phyloP scores from a whole-genome alignment of 768 basidiomycete genomes.

The Leccinum broughii region DNA sequence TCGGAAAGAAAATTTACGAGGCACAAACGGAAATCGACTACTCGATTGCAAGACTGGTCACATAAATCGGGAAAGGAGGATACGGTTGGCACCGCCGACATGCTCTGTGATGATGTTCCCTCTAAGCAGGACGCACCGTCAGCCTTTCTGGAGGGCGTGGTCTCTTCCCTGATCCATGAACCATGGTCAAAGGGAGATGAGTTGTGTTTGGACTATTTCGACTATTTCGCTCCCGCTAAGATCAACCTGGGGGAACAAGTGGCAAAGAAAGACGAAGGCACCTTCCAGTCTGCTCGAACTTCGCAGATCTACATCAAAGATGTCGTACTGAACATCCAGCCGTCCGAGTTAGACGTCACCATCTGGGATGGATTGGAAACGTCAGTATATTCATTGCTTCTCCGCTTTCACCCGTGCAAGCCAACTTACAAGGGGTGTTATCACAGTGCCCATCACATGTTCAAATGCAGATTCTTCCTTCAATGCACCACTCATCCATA shows the following conservation, averaged over 20 bases:
- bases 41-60: too few species aligned
- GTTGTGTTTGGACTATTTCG: too few species aligned
- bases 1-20: too few species aligned
- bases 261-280: not conserved
- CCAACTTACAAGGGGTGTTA: not conserved
- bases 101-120: too few species aligned
- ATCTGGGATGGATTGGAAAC: constrained; percentile 26
- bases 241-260: not conserved
- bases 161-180: too few species aligned
- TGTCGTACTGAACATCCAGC: constrained; percentile 15
- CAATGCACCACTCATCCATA: constrained; percentile 18
- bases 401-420: not conserved
- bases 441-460: constrained; percentile 19
- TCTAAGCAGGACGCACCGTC: too few species aligned
- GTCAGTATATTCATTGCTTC: constrained; percentile 15
- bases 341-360: constrained; percentile 19
- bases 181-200: too few species aligned
- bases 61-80: too few species aligned
- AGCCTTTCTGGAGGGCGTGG: too few species aligned
- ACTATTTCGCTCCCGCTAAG: too few species aligned
- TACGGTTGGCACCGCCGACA: too few species aligned
- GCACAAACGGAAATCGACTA: too few species aligned
- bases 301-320: constrained; percentile 5
- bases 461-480: constrained; percentile 28
- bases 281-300: not conserved